Base-by-base conservation (phyloP, 2,329 filamentous ascomycete species). In the Microcyclospora pomicola region DNA sequence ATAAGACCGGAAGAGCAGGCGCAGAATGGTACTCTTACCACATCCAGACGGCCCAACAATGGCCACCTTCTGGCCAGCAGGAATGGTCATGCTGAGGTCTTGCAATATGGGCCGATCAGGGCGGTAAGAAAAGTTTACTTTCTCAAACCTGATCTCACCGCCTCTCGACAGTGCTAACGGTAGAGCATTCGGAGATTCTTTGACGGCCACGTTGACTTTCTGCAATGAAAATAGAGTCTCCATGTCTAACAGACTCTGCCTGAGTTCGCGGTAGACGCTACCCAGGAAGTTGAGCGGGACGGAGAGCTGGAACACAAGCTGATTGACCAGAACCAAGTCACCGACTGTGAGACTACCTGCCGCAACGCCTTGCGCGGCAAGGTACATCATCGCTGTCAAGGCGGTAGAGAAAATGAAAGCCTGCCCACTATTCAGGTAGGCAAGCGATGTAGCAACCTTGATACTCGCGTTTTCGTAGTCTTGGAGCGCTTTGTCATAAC, bases 311-410 rank as follows among this genome's bases (percentile, higher is more conserved):
- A 98, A 98, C 42, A 98, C 87, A 13, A 98, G 77, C 66, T 96
- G 91, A 60, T 98, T 98, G 49, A 98, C 85, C 84, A 98, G 92
- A 56, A 98, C 91, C 27, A 98, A 70, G 57, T 98, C 92, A 41
- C 91, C 91, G 11, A 98, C 87, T 0, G 88, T 95, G 51, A 98
- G 64, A 5, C 69, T 66, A 11, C 88, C 88, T 2, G 66, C 69
- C 1, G 84, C 85, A 1, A 98, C 86, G 28, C 92, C 92, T 52
- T 88, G 77, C 15, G 85, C 85, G 5, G 87, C 91, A 40, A 96
- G 73, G 58, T 93, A 96, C 91, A 98, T 98, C 88, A 98, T 98
- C 19, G 75, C 81, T 0, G 91, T 95, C 44, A 98, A 66, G 0
- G 91, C 87, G 28, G 80, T 80, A 1, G 88, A 95, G 64, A 98